A percentile compares a stretch with the other conserved stretches of the same genome.
These are phyloP conservation scores for Cicer judaicum DNA, from an alignment of 306 rosid species.

Conservation along the genomic window DNA sequence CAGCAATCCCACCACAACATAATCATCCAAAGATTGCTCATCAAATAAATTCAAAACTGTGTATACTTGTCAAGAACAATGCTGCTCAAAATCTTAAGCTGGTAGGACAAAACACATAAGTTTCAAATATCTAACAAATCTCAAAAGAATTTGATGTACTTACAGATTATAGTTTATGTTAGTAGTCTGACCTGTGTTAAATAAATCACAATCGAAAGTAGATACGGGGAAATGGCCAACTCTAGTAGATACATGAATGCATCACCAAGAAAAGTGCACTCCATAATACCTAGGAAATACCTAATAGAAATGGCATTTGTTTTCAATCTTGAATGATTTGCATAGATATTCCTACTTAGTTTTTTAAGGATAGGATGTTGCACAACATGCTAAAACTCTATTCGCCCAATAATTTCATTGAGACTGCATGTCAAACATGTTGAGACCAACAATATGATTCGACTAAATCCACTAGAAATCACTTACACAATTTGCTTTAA, in stretches of 20 bases:
- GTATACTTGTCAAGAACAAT: background rate
- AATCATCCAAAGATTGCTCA: background rate
- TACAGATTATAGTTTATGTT: too few relatives aligned
- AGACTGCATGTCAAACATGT: background rate
- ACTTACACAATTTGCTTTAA: background rate
- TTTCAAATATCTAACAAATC: background rate
- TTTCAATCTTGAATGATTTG: background rate
- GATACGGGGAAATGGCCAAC: too few relatives aligned
- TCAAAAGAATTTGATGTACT: background rate
- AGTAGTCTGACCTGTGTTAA: too few relatives aligned
- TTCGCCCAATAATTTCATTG: background rate
- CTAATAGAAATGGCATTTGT: background rate
- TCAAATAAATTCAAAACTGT: too few relatives aligned
- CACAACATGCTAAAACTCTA: background rate
- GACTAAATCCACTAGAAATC: background rate
- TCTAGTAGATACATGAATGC: background rate
- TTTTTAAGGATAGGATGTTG: background rate
- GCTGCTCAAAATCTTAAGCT: background rate
- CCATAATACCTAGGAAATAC: background rate
- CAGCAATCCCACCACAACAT: background rate
- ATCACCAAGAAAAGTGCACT: background rate
- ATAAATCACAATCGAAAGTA: too few relatives aligned
- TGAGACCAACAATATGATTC: slow-evolving; percentile 1
- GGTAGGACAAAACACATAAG: background rate
- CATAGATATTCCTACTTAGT: background rate